Percentiles rank a stretch among this genome's conserved stretches.
These are phyloP conservation scores for Neonectria punicea DNA, from an alignment of 2,329 filamentous ascomycete genomes.

Conservation along the genomic window DNA sequence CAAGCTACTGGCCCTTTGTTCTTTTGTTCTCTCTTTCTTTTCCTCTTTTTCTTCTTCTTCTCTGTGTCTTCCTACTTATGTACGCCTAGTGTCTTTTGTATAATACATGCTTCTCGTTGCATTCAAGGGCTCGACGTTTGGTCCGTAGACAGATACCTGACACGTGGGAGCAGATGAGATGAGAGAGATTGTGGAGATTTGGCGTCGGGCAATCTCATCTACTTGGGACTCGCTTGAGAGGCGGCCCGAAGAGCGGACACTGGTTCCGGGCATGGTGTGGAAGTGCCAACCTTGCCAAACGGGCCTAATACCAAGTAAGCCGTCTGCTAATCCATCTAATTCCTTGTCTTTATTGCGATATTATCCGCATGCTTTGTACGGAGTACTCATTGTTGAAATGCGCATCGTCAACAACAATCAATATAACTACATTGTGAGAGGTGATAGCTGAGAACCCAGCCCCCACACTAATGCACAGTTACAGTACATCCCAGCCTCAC, in stretches of 20 bases:
- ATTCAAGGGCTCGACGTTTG: not conserved
- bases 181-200: not conserved
- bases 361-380: too few relatives aligned
- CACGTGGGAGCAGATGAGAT: not conserved
- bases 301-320: too few relatives aligned
- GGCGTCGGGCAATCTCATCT: too few relatives aligned
- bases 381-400: too few relatives aligned
- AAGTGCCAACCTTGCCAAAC: too few relatives aligned
- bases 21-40: constrained; percentile 1
- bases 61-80: not conserved
- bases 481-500: not conserved
- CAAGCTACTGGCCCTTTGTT: constrained; percentile 18
- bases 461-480: not conserved
- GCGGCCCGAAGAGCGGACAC: too few relatives aligned
- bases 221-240: too few relatives aligned
- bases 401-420: too few relatives aligned
- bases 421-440: too few relatives aligned
- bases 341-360: too few relatives aligned
- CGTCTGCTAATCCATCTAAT: too few relatives aligned
- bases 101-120: constrained; percentile 9
- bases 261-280: too few relatives aligned
- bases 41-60: not conserved
- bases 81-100: constrained; percentile 18
- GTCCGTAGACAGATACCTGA: not conserved
- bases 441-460: not conserved